Conservation (phyloP, 2,329 filamentous ascomycete genomes). For the Malbranchea zuffiana region DNA sequence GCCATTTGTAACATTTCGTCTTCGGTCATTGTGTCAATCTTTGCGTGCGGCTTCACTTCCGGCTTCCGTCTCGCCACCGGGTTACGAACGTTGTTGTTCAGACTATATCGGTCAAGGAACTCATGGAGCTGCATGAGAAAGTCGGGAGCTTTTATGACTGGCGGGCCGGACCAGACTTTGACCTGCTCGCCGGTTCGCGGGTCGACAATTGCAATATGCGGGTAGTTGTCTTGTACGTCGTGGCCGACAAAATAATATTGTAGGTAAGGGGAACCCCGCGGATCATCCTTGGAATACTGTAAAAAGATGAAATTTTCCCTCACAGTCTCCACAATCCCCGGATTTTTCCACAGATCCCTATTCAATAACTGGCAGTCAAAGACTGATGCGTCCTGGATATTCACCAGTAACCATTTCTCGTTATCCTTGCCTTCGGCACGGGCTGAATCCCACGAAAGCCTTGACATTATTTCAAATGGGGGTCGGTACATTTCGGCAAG, state of each 20-base stretch:
- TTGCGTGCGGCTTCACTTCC: conserved; percentile 56
- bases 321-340: conserved; percentile 64
- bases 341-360: conserved; percentile 89
- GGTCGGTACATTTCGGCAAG: conserved; percentile 88
- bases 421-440: conserved; percentile 74
- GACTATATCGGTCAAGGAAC: conserved; percentile 92
- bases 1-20: conserved; percentile 96
- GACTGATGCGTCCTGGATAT: conserved; percentile 84
- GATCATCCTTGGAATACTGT: conserved; percentile 82
- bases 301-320: conserved; percentile 91
- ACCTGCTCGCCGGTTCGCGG: conserved; percentile 93
- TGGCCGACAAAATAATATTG: conserved; percentile 78
- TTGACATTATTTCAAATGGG: conserved; percentile 79
- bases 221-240: conserved; percentile 80
- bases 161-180: conserved; percentile 84
- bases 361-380: conserved; percentile 94
- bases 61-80: conserved; percentile 71
- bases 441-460: conserved; percentile 70
- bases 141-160: conserved; percentile 63
- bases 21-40: conserved; percentile 83
- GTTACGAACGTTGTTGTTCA: conserved; percentile 81
- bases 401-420: conserved; percentile 91
- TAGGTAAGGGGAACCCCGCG: conserved; percentile 65
- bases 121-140: conserved; percentile 88
- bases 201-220: conserved; percentile 91